Conservation (phyloP, 2,329 filamentous ascomycete species). For the Apiospora aurea region DNA sequence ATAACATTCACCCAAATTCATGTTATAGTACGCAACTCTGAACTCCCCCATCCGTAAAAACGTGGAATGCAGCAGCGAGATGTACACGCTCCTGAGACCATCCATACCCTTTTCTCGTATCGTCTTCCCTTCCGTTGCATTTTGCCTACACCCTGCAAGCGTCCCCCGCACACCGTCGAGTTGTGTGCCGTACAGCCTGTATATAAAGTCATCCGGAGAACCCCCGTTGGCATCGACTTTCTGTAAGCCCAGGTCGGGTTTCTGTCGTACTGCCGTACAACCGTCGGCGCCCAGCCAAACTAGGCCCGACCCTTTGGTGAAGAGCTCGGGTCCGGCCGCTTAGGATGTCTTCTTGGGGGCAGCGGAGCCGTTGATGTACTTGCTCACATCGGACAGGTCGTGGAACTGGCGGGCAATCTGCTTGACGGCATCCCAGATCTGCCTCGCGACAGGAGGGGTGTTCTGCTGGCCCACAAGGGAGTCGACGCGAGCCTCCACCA, state of each 20-base stretch:
- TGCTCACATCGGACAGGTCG: slow-evolving; percentile 78
- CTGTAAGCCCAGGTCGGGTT: neutral
- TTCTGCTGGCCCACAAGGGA: slow-evolving; percentile 85
- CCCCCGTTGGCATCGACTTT: neutral
- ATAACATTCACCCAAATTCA: slow-evolving; percentile 4
- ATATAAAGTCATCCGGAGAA: neutral
- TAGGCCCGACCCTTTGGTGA: neutral
- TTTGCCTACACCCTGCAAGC: neutral
- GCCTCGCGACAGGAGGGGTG: slow-evolving; percentile 79
- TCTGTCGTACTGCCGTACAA: slow-evolving; percentile 15
- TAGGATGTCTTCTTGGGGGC: slow-evolving; percentile 72
- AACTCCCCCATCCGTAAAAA: neutral
- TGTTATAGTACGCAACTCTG: slow-evolving; percentile 11
- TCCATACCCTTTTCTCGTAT: slow-evolving; percentile 16
- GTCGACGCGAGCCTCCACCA: slow-evolving; percentile 78
- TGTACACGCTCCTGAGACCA: slow-evolving; percentile 17
- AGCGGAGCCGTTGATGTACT: slow-evolving; percentile 68
- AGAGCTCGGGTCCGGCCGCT: slow-evolving; percentile 26
- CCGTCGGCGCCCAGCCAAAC: neutral
- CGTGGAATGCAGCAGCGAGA: slow-evolving; percentile 4
- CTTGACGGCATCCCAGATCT: slow-evolving; percentile 85
- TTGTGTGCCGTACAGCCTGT: neutral
- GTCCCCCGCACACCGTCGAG: neutral
- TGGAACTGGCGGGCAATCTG: slow-evolving; percentile 74
- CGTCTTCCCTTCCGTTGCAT: neutral